phyloP scores from a whole-genome alignment of 805 yeast species.

The Cyberlindnera veronae region DNA sequence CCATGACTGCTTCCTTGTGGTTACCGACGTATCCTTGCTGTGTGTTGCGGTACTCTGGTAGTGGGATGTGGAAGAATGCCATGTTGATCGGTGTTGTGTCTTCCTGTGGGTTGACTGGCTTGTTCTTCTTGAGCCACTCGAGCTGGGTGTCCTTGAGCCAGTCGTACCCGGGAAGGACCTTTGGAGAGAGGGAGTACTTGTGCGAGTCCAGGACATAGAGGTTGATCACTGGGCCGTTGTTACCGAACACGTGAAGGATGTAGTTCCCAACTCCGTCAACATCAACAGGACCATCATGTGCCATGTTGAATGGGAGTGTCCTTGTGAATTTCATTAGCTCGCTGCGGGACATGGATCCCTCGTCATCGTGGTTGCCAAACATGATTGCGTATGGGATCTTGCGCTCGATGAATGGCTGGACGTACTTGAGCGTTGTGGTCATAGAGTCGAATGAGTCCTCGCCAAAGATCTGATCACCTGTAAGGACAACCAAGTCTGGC shows the following conservation, averaged over 20 bases:
- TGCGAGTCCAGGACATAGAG: conserved; percentile 85
- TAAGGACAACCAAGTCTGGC: conserved; percentile 81
- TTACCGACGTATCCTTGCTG: conserved; percentile 53
- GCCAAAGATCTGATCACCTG: conserved; percentile 94
- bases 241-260: conserved; percentile 42
- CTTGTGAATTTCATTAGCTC: conserved; percentile 56
- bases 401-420: conserved; percentile 62
- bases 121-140: conserved; percentile 43
- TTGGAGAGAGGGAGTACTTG: conserved; percentile 64
- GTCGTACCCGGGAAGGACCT: conserved; percentile 75
- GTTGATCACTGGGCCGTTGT: conserved; percentile 44
- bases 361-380: conserved; percentile 94
- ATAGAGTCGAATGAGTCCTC: conserved; percentile 74
- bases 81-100: conserved; percentile 51
- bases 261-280: conserved; percentile 87
- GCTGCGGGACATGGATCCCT: conserved; percentile 61
- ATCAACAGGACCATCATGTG: conserved; percentile 59
- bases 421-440: conserved; percentile 74
- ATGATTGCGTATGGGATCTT: conserved; percentile 80
- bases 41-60: conserved; percentile 72
- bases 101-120: conserved; percentile 28
- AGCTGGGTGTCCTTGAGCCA: conserved; percentile 74
- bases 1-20: conserved; percentile 70
- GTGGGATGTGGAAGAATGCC: conserved; percentile 94
- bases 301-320: conserved; percentile 64